phyloP scores from a whole-genome alignment of 2,329 filamentous ascomycete species.

The Biscogniauxia mediterranea region DNA sequence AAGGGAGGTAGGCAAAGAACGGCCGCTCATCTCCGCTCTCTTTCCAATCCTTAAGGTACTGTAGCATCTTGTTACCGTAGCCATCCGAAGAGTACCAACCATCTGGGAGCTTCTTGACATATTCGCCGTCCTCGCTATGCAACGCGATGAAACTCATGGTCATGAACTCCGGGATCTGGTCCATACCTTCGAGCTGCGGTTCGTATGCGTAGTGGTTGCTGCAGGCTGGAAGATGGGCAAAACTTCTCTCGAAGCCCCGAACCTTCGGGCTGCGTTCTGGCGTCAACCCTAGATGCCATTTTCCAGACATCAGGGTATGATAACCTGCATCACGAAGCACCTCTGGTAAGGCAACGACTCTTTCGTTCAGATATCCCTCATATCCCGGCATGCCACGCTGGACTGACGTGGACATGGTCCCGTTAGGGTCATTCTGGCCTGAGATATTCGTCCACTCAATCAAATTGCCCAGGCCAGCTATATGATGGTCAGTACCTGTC shows the following conservation, averaged over 20 bases:
- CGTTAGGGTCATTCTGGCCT: constrained; percentile 32
- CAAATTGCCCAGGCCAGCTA: constrained; percentile 57
- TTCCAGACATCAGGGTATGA: constrained; percentile 59
- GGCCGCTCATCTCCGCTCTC: constrained; percentile 37
- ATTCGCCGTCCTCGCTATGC: constrained; percentile 38
- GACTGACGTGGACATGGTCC: constrained; percentile 33
- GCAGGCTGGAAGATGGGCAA: constrained; percentile 60
- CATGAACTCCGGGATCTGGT: constrained; percentile 40
- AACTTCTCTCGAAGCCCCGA: constrained; percentile 57
- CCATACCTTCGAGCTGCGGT: constrained; percentile 38
- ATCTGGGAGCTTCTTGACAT: constrained; percentile 44
- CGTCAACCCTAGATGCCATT: constrained; percentile 62
- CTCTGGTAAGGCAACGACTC: constrained; percentile 57
- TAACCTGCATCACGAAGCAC: constrained; percentile 58
- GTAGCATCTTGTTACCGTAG: constrained; percentile 51
- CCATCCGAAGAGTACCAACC: constrained; percentile 54
- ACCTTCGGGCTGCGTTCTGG: constrained; percentile 54
- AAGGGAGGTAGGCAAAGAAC: constrained; percentile 61
- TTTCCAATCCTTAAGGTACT: constrained; percentile 49
- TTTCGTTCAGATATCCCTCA: constrained; percentile 62
- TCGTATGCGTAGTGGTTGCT: constrained; percentile 55
- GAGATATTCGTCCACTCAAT: constrained; percentile 48
- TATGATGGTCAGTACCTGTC: constrained; percentile 62
- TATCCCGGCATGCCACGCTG: constrained; percentile 60
- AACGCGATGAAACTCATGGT: constrained; percentile 40